These are phyloP conservation scores for Cornus suecica DNA, from an alignment of 148 eudicot species.

Conservation along the genomic window DNA sequence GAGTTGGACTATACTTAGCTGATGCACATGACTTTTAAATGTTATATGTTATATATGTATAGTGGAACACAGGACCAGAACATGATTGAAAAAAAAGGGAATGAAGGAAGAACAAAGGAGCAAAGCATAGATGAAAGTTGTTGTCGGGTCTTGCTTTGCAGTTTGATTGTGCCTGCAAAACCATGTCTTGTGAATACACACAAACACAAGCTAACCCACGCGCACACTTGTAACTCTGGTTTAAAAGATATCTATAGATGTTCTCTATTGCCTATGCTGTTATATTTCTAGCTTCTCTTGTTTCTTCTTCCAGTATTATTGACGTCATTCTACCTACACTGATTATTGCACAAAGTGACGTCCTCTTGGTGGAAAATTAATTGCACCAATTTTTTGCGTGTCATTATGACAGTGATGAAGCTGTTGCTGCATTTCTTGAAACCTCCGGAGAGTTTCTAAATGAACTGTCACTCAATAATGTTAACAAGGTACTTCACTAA, in stretches of 20 bases:
- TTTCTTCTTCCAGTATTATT: background rate
- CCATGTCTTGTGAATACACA: too few species aligned
- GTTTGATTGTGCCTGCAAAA: too few species aligned
- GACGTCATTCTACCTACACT: background rate
- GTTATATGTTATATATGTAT: too few species aligned
- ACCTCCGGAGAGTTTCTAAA: slow-evolving; percentile 52
- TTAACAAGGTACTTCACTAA: slow-evolving; percentile 45
- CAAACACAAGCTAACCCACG: too few species aligned
- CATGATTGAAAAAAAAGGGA: too few species aligned
- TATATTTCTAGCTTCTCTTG: background rate
- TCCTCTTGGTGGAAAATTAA: slow-evolving; percentile 3
- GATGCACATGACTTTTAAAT: too few species aligned
- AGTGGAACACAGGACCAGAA: too few species aligned
- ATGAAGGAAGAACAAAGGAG: background rate
- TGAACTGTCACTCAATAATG: slow-evolving; percentile 64
- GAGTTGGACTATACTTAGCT: too few species aligned
- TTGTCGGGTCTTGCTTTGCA: too few species aligned
- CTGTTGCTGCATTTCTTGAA: slow-evolving; percentile 90
- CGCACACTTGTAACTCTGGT: too few species aligned
- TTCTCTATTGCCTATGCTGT: background rate
- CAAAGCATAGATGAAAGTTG: too few species aligned
- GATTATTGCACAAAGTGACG: background rate
- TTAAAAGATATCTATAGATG: too few species aligned
- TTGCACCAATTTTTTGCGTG: slow-evolving; percentile 4
- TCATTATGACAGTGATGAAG: slow-evolving; percentile 72